Conservation (phyloP, 108 stramenopile species). For the Craspedostauros australis region DNA sequence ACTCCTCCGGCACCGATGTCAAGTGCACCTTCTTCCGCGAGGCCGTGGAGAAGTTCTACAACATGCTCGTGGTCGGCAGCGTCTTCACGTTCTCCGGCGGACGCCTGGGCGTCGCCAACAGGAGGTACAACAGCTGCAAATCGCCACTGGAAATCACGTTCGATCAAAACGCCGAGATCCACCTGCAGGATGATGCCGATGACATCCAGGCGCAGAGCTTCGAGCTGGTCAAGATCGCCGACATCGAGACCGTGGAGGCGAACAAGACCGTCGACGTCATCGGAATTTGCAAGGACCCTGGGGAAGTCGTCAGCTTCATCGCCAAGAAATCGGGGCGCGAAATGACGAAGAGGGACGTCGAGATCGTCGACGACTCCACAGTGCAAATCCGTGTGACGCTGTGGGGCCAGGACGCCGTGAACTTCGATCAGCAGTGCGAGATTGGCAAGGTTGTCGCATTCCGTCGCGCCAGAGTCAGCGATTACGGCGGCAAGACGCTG, state of each 20-base stretch:
- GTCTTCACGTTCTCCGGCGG: slow-evolving; percentile 93
- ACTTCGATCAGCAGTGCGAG: slow-evolving; percentile 32
- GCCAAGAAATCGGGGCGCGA: slow-evolving; percentile 83
- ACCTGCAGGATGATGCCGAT: slow-evolving; percentile 51
- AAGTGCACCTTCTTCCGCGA: slow-evolving; percentile 96
- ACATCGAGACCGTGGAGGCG: slow-evolving; percentile 57
- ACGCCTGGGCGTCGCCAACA: slow-evolving; percentile 90
- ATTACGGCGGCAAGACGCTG: slow-evolving; percentile 81
- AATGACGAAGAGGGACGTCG: slow-evolving; percentile 84
- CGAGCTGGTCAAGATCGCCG: slow-evolving; percentile 73
- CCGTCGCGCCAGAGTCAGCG: slow-evolving; percentile 79
- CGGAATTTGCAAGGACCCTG: slow-evolving; percentile 76
- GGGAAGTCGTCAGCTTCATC: slow-evolving; percentile 52
- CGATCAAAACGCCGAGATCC: slow-evolving; percentile 85
- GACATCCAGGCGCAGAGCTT: slow-evolving; percentile 62
- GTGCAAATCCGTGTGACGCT: slow-evolving; percentile 83
- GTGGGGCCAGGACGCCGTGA: slow-evolving; percentile 63
- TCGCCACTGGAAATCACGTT: slow-evolving; percentile 91
- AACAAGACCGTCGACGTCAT: slow-evolving; percentile 71
- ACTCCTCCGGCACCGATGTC: slow-evolving; percentile 83
- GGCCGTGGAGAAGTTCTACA: slow-evolving; percentile 86
- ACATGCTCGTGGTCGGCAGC: slow-evolving; percentile 70
- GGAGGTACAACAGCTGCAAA: slow-evolving; percentile 90
- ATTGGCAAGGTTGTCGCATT: slow-evolving; percentile 74
- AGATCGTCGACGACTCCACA: slow-evolving; percentile 84